Percentiles rank a stretch among this genome's conserved stretches.
Conservation (phyloP, 2,329 filamentous ascomycete genomes). For the Colletotrichum euphorbiae region DNA sequence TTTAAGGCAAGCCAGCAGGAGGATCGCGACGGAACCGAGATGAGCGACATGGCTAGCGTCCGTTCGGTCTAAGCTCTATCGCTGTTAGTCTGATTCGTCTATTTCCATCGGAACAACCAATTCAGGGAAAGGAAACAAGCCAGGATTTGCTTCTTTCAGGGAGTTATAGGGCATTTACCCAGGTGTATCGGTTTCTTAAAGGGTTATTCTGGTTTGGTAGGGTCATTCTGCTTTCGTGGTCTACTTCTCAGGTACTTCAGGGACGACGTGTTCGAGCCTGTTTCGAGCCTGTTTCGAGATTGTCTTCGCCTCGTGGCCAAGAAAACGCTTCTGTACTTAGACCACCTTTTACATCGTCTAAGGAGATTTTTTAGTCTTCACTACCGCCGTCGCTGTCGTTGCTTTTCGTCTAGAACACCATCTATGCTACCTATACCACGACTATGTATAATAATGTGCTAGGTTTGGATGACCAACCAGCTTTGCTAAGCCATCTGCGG, state of each 20-base stretch:
- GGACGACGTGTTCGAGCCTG: constrained; percentile 1
- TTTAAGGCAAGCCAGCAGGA: constrained; percentile 25
- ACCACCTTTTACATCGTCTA: constrained; percentile 8
- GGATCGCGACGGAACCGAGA: constrained; percentile 25
- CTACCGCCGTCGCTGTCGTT: too few species aligned
- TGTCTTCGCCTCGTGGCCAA: constrained; percentile 13
- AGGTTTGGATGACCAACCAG: too few species aligned
- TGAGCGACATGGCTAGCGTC: constrained; percentile 36
- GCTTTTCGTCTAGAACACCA: too few species aligned
- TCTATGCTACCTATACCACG: too few species aligned
- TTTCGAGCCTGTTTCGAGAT: background rate
- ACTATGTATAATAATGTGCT: too few species aligned
- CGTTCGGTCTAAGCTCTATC: constrained; percentile 14
- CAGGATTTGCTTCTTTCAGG: constrained; percentile 20
- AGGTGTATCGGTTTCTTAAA: constrained; percentile 8
- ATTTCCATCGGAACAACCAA: constrained; percentile 11
- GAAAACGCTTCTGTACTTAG: constrained; percentile 14
- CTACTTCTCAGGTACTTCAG: constrained; percentile 17
- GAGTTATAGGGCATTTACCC: constrained; percentile 11
- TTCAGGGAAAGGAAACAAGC: constrained; percentile 12
- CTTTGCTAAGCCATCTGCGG: background rate
- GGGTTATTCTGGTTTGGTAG: background rate
- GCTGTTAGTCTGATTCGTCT: background rate
- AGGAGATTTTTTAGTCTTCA: background rate
- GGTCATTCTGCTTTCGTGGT: constrained; percentile 6